phyloP scores from a whole-genome alignment of 139 green algal genomes.

The Auxenochlorella pyrenoidosa region DNA sequence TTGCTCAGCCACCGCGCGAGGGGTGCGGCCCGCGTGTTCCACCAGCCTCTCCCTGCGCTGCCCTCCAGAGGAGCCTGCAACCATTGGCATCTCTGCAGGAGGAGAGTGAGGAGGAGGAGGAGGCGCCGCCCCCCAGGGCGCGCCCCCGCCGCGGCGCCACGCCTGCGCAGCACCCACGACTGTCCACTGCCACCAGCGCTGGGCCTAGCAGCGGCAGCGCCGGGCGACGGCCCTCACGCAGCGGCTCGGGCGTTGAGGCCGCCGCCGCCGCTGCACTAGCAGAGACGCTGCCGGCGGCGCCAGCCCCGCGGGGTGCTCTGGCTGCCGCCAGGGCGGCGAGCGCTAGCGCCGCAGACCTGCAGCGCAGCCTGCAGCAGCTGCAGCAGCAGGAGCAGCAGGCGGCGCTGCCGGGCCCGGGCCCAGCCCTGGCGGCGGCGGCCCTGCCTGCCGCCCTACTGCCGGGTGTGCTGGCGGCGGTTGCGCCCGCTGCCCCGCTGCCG shows the following conservation, averaged over 20 bases:
- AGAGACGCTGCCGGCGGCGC: no score
- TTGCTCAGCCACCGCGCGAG: no score
- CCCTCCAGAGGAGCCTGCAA: neutral
- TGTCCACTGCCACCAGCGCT: neutral
- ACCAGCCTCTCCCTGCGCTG: no score
- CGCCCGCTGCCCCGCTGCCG: neutral
- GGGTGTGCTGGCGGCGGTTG: neutral
- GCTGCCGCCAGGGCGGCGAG: neutral
- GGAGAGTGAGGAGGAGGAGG: neutral
- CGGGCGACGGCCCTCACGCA: neutral
- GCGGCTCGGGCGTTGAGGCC: neutral
- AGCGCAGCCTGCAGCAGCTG: constrained; percentile 15
- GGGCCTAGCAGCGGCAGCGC: neutral
- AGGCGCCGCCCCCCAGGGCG: neutral
- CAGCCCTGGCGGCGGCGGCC: neutral
- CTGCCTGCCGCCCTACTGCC: neutral
- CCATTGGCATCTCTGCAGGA: neutral
- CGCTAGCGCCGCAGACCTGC: constrained; percentile 3
- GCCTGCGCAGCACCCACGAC: neutral
- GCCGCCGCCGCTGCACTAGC: neutral
- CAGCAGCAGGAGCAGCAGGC: neutral
- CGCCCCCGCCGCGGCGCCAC: neutral
- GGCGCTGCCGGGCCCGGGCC: neutral
- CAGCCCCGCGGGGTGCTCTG: neutral
- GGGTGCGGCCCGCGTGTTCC: no score